Percentiles rank a stretch among this genome's conserved stretches.
Evolutionary conservation across 164 flowering plant genomes (phyloP).

Genomic region (Amborella trichopoda): DNA sequence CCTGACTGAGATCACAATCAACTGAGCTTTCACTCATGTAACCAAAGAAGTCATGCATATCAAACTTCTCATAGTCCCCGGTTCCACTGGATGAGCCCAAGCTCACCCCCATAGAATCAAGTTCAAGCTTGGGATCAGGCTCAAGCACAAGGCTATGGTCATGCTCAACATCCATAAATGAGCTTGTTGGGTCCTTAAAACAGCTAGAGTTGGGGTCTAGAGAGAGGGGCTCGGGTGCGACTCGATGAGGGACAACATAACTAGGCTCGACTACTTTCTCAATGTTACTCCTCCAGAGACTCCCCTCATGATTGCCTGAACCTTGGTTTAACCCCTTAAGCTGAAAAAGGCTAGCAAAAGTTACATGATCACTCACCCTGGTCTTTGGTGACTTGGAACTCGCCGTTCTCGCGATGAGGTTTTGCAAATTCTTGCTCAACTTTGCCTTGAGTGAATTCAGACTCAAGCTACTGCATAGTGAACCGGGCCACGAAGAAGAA

Average conservation of each 20-base stretch:
- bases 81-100: neutral
- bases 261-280: slow-evolving; percentile 69
- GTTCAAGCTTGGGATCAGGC: slow-evolving; percentile 16
- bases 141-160: slow-evolving; percentile 10
- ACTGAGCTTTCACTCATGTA: too few species aligned
- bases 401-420: slow-evolving; percentile 41
- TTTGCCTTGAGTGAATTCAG: slow-evolving; percentile 54
- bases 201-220: too few species aligned
- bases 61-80: slow-evolving; percentile 3
- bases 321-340: slow-evolving; percentile 17
- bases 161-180: slow-evolving; percentile 5
- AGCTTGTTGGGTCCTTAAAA: slow-evolving; percentile 34
- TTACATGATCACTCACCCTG: slow-evolving; percentile 65
- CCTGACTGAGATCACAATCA: too few species aligned
- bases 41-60: too few species aligned
- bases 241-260: slow-evolving; percentile 44
- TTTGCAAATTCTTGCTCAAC: slow-evolving; percentile 59
- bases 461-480: slow-evolving; percentile 20
- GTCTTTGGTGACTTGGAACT: slow-evolving; percentile 34
- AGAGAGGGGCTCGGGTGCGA: slow-evolving; percentile 10
- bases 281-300: slow-evolving; percentile 24
- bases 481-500: slow-evolving; percentile 3
- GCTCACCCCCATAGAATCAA: slow-evolving; percentile 14
- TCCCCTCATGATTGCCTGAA: too few species aligned
- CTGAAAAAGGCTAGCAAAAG: slow-evolving; percentile 66